These are phyloP conservation scores for Camptophora hylomeconis DNA, from an alignment of 2,329 filamentous ascomycete genomes.

Conservation along the genomic window DNA sequence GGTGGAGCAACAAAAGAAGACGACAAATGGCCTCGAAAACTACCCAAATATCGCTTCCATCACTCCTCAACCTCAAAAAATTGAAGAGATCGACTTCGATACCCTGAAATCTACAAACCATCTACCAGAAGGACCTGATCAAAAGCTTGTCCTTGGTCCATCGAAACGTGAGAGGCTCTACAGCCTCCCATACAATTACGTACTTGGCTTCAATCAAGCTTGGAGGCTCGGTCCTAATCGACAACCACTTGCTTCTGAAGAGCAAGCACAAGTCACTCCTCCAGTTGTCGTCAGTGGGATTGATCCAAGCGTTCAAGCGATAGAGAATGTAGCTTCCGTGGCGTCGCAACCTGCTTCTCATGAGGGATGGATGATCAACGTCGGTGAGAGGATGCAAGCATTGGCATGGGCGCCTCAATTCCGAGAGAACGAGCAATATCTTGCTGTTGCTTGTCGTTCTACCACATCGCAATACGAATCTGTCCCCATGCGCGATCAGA, in stretches of 20 bases:
- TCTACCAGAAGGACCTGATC: no score
- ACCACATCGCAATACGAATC: constrained; percentile 24
- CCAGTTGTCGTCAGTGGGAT: no score
- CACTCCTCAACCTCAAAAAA: no score
- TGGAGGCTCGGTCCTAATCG: constrained; percentile 23
- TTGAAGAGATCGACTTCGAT: no score
- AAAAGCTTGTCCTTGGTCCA: constrained; percentile 41
- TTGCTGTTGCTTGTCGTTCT: constrained; percentile 36
- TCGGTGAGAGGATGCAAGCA: constrained; percentile 41
- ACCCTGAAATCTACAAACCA: no score
- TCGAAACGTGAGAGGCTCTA: no score
- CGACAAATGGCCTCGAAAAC: no score
- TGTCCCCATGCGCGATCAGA: constrained; percentile 19
- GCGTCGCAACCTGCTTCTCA: constrained; percentile 19
- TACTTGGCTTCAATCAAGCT: constrained; percentile 32
- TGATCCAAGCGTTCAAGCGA: constrained; percentile 2
- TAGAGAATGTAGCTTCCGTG: constrained; percentile 7
- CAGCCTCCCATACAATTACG: constrained; percentile 27
- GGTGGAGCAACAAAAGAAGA: no score
- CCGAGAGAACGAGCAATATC: constrained; percentile 38
- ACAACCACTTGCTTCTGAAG: constrained; percentile 8
- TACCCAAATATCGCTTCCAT: no score
- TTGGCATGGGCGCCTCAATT: constrained; percentile 34
- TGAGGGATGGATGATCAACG: constrained; percentile 42
- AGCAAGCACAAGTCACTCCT: not conserved